Base-by-base conservation (phyloP, 495 filamentous ascomycete species). In the Clavariopsis aquatica region DNA sequence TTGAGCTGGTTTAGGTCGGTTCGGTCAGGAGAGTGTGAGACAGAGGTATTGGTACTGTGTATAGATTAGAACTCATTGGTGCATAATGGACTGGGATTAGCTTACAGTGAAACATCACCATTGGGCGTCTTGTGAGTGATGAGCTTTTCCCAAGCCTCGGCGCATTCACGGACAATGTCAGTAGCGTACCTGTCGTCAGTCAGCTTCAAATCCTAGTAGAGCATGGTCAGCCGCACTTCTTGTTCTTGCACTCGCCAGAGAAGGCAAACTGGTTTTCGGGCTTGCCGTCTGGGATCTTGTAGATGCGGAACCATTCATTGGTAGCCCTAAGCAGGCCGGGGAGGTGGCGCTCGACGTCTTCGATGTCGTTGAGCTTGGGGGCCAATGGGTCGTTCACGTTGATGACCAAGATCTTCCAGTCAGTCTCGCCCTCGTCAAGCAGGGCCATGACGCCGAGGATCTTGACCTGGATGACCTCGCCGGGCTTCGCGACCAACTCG, bases 281-380 rank as follows among this genome's bases (percentile, higher is more conserved):
- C 92, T 98, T 99, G 83, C 95, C 95, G 75, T 99, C 95, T 73
- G 95, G 95, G 81, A 99, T 98, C 85, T 98, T 98, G 87, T 99
- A 99, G 85, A 99, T 98, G 78, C 95, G 91, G 90, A 99, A 99
- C 95, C 95, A 99, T 85, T 99, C 95, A 76, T 99, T 99, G 75
- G 94, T 98, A 74, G 95, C 95, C 68, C 95, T 86, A 74, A 99
- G 82, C 41, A 98, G 89, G 65, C 95, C 95, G 46, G 95, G 95
- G 24, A 99, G 89, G 83, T 98, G 95, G 75, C 93, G 88, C 84
- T 98, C 95, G 60, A 99, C 93, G 78, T 99, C 95, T 84, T 98
- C 95, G 71, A 99, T 89, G 78, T 98, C 93, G 79, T 99, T 92
- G 71, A 99, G 91, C 85, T 96, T 96, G 65, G 89, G 77, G 53